These are phyloP conservation scores for Paratinospora sagittata DNA, from an alignment of 164 flowering plant genomes.

Conservation along the genomic window DNA sequence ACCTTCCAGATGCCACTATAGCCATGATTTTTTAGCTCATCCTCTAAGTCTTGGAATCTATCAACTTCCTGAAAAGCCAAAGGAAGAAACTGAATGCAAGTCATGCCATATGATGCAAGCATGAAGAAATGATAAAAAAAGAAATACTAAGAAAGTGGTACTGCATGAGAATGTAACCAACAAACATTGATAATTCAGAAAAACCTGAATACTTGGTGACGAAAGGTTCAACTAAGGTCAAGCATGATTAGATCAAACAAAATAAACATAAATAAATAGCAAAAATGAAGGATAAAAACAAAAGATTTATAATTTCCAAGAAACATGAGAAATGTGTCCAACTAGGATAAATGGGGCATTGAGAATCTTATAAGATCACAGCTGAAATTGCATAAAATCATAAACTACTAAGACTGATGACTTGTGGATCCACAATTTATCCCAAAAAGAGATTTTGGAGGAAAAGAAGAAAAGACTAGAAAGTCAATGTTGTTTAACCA, in stretches of 20 bases:
- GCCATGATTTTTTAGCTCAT: constrained; percentile 55
- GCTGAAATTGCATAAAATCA: not conserved
- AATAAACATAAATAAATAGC: not conserved
- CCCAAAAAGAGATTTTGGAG: too few species aligned
- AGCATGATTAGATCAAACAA: not conserved
- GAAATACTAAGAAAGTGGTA: too few species aligned
- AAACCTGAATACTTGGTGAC: not conserved
- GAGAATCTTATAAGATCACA: not conserved
- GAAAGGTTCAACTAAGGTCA: not conserved
- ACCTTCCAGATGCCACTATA: constrained; percentile 96
- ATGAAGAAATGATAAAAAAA: not conserved
- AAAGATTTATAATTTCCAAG: not conserved
- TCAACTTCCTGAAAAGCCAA: constrained; percentile 73
- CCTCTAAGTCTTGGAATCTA: constrained; percentile 63
- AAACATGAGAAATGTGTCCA: not conserved
- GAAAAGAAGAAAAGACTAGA: too few species aligned
- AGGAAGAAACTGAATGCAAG: constrained; percentile 3
- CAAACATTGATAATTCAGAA: not conserved
- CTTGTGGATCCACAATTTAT: too few species aligned
- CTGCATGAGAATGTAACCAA: too few species aligned
- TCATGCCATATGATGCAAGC: constrained; percentile 2
- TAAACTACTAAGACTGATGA: too few species aligned
- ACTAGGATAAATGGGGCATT: not conserved
- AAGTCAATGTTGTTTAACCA: too few species aligned
- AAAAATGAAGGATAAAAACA: not conserved